A percentile compares a stretch with the other conserved stretches of the same genome.
Conservation (phyloP, 2,329 filamentous ascomycete species). For the Ophiostoma pallidulum region DNA sequence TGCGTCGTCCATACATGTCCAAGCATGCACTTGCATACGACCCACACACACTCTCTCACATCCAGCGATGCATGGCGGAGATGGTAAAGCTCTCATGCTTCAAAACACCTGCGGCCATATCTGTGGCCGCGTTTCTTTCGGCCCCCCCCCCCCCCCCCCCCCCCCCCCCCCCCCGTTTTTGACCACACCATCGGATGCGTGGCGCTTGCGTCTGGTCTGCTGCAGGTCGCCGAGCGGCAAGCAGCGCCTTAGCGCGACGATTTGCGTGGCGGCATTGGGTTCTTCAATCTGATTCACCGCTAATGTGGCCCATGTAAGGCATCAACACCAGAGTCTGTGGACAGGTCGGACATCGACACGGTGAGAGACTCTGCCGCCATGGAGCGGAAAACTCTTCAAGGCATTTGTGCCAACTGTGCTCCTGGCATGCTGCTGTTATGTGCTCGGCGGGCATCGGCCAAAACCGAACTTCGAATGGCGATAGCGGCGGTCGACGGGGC, state of each 20-base stretch:
- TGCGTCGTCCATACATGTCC: too few relatives aligned
- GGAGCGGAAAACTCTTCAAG: not conserved
- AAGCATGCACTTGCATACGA: conserved; percentile 3
- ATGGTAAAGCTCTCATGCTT: conserved; percentile 2
- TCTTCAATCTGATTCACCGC: conserved; percentile 3
- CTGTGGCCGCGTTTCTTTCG: conserved; percentile 12
- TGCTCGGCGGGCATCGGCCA: too few relatives aligned
- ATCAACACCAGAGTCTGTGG: conserved; percentile 1
- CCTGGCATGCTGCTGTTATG: too few relatives aligned
- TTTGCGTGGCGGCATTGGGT: not conserved
- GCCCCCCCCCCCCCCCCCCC: not conserved
- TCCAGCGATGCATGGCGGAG: not conserved
- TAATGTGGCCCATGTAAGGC: conserved; percentile 9
- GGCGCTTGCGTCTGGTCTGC: conserved; percentile 6
- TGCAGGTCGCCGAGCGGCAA: conserved; percentile 5
- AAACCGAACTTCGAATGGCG: too few relatives aligned
- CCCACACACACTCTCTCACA: not conserved
- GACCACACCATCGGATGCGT: conserved; percentile 6
- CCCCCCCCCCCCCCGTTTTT: not conserved
- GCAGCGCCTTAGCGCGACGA: not conserved
- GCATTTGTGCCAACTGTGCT: too few relatives aligned
- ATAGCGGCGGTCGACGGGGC: too few relatives aligned
- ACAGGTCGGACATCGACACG: not conserved
- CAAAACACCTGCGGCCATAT: conserved; percentile 15
- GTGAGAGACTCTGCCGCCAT: not conserved